These are phyloP conservation scores for Yamadazyma sp. DNA, from an alignment of 1,139 yeast genomes.

Conservation along the genomic window DNA sequence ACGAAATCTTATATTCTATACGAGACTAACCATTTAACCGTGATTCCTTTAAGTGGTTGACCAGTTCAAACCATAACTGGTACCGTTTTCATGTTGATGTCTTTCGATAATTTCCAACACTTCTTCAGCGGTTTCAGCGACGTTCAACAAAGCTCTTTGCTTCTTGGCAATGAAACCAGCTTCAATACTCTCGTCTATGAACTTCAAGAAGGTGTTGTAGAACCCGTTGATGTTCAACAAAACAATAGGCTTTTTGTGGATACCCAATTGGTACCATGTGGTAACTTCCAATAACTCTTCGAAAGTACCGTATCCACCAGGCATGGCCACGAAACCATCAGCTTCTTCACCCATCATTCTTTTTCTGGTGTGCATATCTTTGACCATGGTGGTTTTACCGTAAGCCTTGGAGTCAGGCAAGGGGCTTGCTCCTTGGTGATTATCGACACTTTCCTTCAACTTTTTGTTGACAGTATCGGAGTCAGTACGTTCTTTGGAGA, in stretches of 20 bases:
- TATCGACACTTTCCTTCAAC: conserved; percentile 44
- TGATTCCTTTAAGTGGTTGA: background rate
- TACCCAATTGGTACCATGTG: conserved; percentile 85
- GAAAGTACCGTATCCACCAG: conserved; percentile 90
- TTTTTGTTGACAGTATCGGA: conserved; percentile 47
- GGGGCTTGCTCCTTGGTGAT: conserved; percentile 63
- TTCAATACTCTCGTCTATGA: conserved; percentile 54
- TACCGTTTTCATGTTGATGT: conserved; percentile 70
- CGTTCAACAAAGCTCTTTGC: conserved; percentile 68
- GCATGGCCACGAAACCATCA: conserved; percentile 85
- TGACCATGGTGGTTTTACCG: conserved; percentile 79
- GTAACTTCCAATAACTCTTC: conserved; percentile 90
- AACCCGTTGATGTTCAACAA: conserved; percentile 78
- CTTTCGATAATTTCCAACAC: conserved; percentile 61
- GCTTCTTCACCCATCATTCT: conserved; percentile 83
- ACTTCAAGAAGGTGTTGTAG: conserved; percentile 66
- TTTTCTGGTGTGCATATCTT: conserved; percentile 90
- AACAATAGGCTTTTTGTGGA: conserved; percentile 79
- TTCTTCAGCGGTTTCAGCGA: conserved; percentile 65
- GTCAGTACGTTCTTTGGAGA: conserved; percentile 65
- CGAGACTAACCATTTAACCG: background rate
- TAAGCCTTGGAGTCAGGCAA: conserved; percentile 60
- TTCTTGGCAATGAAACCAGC: conserved; percentile 68
- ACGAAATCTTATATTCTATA: background rate
- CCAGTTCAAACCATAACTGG: conserved; percentile 72